Evolutionary conservation across 1,284 basidiomycete genomes (phyloP).

Genomic region (Cutaneotrichosporon cavernicola): DNA sequence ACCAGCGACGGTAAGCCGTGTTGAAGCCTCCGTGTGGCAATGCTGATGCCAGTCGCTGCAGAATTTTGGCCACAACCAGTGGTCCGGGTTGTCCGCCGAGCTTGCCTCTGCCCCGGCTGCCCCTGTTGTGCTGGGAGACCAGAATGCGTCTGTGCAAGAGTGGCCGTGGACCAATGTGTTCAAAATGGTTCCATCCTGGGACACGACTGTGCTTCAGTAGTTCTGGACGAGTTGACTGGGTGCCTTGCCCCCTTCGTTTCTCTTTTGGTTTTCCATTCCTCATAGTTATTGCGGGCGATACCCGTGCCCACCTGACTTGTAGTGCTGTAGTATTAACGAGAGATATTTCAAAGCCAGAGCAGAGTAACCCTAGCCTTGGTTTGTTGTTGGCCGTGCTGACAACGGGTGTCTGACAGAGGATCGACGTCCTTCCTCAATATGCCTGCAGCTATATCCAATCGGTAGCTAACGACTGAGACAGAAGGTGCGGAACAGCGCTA

Average conservation of each 20-base stretch:
- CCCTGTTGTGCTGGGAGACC: background rate
- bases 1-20: background rate
- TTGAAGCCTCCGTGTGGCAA: background rate
- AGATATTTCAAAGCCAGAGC: too few species aligned
- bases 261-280: background rate
- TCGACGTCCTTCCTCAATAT: too few species aligned
- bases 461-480: background rate
- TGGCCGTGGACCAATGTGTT: conserved; percentile 5
- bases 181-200: background rate
- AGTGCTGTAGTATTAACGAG: too few species aligned
- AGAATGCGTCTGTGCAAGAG: background rate
- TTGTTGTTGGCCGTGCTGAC: too few species aligned
- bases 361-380: too few species aligned
- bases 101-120: background rate
- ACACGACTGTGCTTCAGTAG: background rate
- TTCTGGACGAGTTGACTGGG: background rate
- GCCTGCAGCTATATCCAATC: background rate
- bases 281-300: too few species aligned
- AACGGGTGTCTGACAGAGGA: too few species aligned
- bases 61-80: conserved; percentile 4
- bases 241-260: too few species aligned
- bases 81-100: background rate
- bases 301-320: too few species aligned
- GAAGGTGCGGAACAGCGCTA: background rate
- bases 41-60: conserved; percentile 1